phyloP scores from a whole-genome alignment of 2,329 filamentous ascomycete species.

The Claviceps sp. region DNA sequence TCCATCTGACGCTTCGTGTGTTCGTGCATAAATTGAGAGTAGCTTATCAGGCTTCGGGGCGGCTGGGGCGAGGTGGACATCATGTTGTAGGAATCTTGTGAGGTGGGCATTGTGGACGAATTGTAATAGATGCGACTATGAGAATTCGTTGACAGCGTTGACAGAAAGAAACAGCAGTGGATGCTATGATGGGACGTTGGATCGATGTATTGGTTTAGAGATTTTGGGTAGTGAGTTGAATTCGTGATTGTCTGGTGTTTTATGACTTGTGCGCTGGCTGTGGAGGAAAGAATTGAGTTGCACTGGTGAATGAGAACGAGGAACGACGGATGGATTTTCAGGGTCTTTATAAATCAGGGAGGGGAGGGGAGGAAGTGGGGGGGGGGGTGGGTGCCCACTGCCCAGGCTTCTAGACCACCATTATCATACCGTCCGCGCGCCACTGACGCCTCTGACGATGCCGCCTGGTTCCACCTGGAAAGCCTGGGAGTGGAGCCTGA shows the following conservation, averaged over 20 bases:
- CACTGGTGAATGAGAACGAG: neutral
- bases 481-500: neutral
- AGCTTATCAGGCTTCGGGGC: conserved; percentile 37
- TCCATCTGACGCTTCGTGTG: conserved; percentile 57
- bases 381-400: no score
- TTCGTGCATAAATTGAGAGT: conserved; percentile 48
- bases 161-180: no score
- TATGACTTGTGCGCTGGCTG: neutral
- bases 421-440: neutral
- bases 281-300: neutral
- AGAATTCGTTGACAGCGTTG: no score
- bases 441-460: neutral
- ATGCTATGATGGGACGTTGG: no score
- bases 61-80: conserved; percentile 25
- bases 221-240: neutral
- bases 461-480: neutral
- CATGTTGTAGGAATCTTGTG: conserved; percentile 25
- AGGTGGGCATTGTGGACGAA: conserved; percentile 21
- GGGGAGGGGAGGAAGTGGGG: no score
- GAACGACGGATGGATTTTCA: conserved; percentile 6
- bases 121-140: neutral
- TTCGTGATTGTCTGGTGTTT: neutral
- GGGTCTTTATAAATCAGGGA: conserved; percentile 11
- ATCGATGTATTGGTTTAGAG: neutral
- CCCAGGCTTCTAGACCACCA: no score